Conservation (phyloP, 2,329 filamentous ascomycete genomes). For the Cercospora brassicicola region DNA sequence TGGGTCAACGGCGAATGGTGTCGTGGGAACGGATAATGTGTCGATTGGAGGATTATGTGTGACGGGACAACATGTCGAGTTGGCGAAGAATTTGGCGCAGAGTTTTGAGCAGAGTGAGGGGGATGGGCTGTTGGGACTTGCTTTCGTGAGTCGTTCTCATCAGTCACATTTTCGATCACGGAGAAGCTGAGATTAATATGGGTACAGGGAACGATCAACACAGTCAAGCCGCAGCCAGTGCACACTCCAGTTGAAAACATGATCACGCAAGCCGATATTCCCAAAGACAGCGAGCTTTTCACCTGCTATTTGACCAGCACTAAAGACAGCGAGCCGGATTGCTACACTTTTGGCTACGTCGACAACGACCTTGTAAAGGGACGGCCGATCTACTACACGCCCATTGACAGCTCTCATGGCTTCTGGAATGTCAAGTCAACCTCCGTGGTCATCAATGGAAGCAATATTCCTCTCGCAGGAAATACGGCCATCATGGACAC, state of each 20-base stretch:
- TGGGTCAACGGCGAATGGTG: conserved; percentile 64
- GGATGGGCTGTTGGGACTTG: conserved; percentile 68
- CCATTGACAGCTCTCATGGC: conserved; percentile 63
- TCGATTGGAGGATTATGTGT: conserved; percentile 62
- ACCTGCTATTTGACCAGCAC: conserved; percentile 63
- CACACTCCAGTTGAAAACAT: conserved; percentile 69
- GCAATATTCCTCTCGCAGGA: conserved; percentile 50
- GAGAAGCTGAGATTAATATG: conserved; percentile 51
- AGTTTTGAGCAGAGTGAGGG: conserved; percentile 59
- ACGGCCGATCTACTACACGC: conserved; percentile 52
- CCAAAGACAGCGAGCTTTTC: conserved; percentile 58
- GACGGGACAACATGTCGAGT: conserved; percentile 63
- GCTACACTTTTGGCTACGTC: conserved; percentile 74
- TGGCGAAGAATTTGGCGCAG: conserved; percentile 60
- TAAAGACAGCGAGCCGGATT: conserved; percentile 51
- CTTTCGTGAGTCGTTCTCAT: conserved; percentile 53
- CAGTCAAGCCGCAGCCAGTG: conserved; percentile 50
- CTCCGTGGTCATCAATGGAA: conserved; percentile 58
- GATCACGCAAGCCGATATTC: conserved; percentile 59
- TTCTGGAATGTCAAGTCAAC: conserved; percentile 68
- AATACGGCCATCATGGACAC: conserved; percentile 72
- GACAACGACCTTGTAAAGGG: conserved; percentile 59
- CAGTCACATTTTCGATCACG: neutral
- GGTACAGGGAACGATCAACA: conserved; percentile 35
- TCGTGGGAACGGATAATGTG: conserved; percentile 64